These are phyloP conservation scores for Eragrostis curvula DNA, from an alignment of 176 grass and related monocot species.

Conservation along the genomic window DNA sequence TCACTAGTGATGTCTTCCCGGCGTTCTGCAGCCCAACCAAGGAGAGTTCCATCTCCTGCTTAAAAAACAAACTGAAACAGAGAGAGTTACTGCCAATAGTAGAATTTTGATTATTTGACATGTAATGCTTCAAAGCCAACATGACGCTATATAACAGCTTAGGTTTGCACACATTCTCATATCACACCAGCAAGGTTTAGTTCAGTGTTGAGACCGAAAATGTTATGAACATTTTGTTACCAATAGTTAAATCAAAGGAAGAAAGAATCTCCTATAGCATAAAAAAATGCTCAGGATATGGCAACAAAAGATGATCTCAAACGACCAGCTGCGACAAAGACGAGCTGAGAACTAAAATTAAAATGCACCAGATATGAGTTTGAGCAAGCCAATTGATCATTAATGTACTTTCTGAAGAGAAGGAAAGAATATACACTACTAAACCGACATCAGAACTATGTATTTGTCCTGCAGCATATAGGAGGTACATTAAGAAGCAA, in stretches of 20 bases:
- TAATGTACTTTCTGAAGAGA: neutral
- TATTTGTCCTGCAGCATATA: neutral
- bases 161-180: neutral
- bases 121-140: neutral
- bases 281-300: neutral
- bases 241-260: neutral
- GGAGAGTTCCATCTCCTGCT: conserved; percentile 99
- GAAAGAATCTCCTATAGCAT: neutral
- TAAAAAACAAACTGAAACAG: conserved; percentile 84
- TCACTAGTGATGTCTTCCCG: conserved; percentile 95
- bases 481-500: neutral
- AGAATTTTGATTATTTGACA: conserved; percentile 2
- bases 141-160: neutral
- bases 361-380: neutral
- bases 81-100: neutral
- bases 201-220: neutral
- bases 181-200: neutral
- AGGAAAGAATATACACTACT: neutral
- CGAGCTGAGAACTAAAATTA: neutral
- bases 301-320: neutral
- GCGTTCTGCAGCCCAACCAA: conserved; percentile 96
- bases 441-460: neutral
- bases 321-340: neutral
- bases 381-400: neutral
- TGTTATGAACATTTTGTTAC: neutral